These are phyloP conservation scores for Penicillium alfredii DNA, from an alignment of 495 filamentous ascomycete genomes.

Conservation along the genomic window DNA sequence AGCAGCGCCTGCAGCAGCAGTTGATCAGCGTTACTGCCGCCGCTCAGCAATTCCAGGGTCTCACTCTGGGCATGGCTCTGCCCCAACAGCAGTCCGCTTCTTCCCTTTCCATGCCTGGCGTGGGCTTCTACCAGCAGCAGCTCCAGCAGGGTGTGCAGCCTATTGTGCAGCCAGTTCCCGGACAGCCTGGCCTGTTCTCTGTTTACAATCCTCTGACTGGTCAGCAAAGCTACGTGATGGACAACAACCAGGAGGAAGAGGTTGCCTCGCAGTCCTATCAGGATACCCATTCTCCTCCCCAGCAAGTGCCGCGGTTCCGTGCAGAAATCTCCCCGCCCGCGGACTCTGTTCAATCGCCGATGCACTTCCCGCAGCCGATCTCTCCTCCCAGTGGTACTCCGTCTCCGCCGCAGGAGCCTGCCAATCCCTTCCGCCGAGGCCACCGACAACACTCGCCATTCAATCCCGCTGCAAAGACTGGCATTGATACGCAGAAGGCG, in stretches of 20 bases:
- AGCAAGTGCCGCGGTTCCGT: conserved; percentile 56
- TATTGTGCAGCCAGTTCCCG: conserved; percentile 58
- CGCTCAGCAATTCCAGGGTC: conserved; percentile 69
- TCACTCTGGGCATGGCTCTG: conserved; percentile 49
- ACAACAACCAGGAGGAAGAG: conserved; percentile 47
- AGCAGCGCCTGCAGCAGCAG: conserved; percentile 73
- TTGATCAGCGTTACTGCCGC: conserved; percentile 50
- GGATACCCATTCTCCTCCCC: conserved; percentile 35
- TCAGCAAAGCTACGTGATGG: conserved; percentile 69
- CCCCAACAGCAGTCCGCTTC: conserved; percentile 38
- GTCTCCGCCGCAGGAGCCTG: conserved; percentile 60
- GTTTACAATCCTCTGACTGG: conserved; percentile 79
- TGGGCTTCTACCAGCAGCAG: conserved; percentile 61
- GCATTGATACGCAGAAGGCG: conserved; percentile 51
- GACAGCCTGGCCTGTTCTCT: conserved; percentile 67
- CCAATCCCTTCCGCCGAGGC: conserved; percentile 81
- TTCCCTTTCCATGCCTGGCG: conserved; percentile 34
- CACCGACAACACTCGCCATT: conserved; percentile 90
- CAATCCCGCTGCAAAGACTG: conserved; percentile 53
- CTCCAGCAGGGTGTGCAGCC: conserved; percentile 70
- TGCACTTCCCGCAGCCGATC: conserved; percentile 33
- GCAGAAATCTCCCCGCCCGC: conserved; percentile 78
- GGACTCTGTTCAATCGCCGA: conserved; percentile 46
- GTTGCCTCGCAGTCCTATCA: conserved; percentile 22
- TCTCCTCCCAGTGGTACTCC: conserved; percentile 67